phyloP scores from a whole-genome alignment of 495 filamentous ascomycete genomes.

The Hamigera avellanea region DNA sequence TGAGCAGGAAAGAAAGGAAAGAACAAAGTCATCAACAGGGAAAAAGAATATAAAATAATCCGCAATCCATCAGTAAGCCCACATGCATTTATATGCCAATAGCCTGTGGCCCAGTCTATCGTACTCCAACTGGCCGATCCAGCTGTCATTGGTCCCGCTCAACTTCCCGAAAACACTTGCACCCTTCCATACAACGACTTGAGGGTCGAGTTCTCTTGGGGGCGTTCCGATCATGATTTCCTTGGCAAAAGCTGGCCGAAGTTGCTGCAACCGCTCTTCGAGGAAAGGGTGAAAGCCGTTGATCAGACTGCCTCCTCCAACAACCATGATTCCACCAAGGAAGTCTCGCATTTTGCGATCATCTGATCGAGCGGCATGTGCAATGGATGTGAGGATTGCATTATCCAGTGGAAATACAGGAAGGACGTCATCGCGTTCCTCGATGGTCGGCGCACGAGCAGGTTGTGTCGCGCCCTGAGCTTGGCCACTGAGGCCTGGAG shows the following conservation, averaged over 20 bases:
- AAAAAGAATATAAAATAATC: too few species aligned
- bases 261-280: slow-evolving; percentile 63
- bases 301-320: slow-evolving; percentile 80
- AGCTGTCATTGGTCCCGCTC: slow-evolving; percentile 75
- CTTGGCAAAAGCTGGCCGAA: slow-evolving; percentile 59
- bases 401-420: slow-evolving; percentile 75
- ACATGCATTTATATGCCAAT: slow-evolving; percentile 81
- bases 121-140: slow-evolving; percentile 82
- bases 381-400: slow-evolving; percentile 78
- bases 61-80: slow-evolving; percentile 60
- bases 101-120: slow-evolving; percentile 71
- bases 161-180: slow-evolving; percentile 96
- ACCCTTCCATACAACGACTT: slow-evolving; percentile 95
- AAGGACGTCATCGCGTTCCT: slow-evolving; percentile 70
- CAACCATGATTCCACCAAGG: slow-evolving; percentile 87
- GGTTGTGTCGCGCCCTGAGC: slow-evolving; percentile 10
- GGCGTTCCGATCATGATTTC: slow-evolving; percentile 81
- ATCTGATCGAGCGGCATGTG: slow-evolving; percentile 74
- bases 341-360: slow-evolving; percentile 90
- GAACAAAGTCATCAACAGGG: too few species aligned
- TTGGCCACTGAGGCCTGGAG: slow-evolving; percentile 16
- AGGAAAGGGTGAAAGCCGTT: slow-evolving; percentile 63
- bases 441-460: slow-evolving; percentile 30
- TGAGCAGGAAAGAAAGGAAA: too few species aligned
- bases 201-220: slow-evolving; percentile 84